Evolutionary conservation across 2,329 filamentous ascomycete genomes (phyloP).

Genomic region (Trichophyton verrucosum): DNA sequence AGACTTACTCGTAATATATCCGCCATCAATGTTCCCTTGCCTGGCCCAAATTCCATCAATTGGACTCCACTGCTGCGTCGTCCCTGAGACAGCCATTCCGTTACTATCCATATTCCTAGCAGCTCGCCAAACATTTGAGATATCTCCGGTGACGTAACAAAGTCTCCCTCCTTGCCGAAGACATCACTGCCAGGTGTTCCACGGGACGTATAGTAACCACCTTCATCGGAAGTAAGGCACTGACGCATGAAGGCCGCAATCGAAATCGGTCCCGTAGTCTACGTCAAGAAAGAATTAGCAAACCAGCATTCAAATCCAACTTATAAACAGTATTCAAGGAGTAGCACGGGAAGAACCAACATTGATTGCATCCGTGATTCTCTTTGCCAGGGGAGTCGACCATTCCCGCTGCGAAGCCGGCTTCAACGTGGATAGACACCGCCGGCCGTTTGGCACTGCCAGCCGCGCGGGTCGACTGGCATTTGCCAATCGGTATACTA

Average conservation of each 20-base stretch:
- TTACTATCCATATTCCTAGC: slow-evolving; percentile 84
- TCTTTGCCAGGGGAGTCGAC: slow-evolving; percentile 86
- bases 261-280: slow-evolving; percentile 80
- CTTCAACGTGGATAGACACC: slow-evolving; percentile 21
- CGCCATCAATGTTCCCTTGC: slow-evolving; percentile 90
- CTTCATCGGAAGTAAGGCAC: slow-evolving; percentile 81
- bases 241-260: slow-evolving; percentile 96
- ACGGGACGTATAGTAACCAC: slow-evolving; percentile 83
- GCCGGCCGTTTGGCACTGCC: slow-evolving; percentile 19
- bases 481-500: slow-evolving; percentile 13
- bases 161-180: slow-evolving; percentile 88
- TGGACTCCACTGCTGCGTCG: slow-evolving; percentile 61
- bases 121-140: slow-evolving; percentile 95
- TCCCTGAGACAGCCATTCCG: slow-evolving; percentile 93
- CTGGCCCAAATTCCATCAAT: slow-evolving; percentile 86
- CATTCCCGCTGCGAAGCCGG: slow-evolving; percentile 47
- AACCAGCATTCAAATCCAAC: not conserved
- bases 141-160: slow-evolving; percentile 94
- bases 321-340: not conserved
- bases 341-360: slow-evolving; percentile 37
- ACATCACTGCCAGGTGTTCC: slow-evolving; percentile 56
- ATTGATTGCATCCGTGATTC: slow-evolving; percentile 72
- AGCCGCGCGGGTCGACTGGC: slow-evolving; percentile 11
- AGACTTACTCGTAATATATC: slow-evolving; percentile 71
- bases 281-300: slow-evolving; percentile 8